A percentile compares a stretch with the other conserved stretches of the same genome.
phyloP scores from a whole-genome alignment of 352 stramenopile species.

The Globisporangium cederbergense region DNA sequence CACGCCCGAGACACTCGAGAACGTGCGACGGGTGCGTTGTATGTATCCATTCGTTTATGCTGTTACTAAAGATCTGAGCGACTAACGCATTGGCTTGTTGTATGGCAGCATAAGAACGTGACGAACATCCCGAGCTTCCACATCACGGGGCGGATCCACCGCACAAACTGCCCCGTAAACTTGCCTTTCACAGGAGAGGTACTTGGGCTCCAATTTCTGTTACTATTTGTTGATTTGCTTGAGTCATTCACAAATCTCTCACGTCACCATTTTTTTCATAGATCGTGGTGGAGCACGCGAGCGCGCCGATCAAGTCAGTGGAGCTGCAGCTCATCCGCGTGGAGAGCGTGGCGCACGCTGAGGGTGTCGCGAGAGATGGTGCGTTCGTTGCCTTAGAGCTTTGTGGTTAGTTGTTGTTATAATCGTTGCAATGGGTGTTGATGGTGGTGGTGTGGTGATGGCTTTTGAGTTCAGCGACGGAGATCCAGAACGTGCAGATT shows the following conservation, averaged over 20 bases:
- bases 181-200: constrained; percentile 89
- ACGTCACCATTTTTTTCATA: constrained; percentile 12
- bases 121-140: constrained; percentile 70
- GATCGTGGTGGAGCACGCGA: constrained; percentile 79
- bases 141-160: constrained; percentile 81
- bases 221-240: not conserved
- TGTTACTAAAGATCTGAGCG: not conserved
- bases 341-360: constrained; percentile 78
- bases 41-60: constrained; percentile 8
- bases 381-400: not conserved
- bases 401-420: not conserved
- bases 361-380: constrained; percentile 82
- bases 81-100: too few species aligned
- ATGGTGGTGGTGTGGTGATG: not conserved
- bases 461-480: constrained; percentile 59
- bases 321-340: constrained; percentile 90
- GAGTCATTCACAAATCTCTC: not conserved
- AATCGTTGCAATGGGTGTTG: not conserved
- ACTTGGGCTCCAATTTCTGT: not conserved
- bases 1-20: constrained; percentile 82
- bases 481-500: constrained; percentile 94
- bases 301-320: constrained; percentile 78
- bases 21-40: constrained; percentile 50
- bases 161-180: constrained; percentile 89
- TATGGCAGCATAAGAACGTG: constrained; percentile 38